phyloP scores from a whole-genome alignment of 768 basidiomycete genomes.

The Cystobasidium onofrii region DNA sequence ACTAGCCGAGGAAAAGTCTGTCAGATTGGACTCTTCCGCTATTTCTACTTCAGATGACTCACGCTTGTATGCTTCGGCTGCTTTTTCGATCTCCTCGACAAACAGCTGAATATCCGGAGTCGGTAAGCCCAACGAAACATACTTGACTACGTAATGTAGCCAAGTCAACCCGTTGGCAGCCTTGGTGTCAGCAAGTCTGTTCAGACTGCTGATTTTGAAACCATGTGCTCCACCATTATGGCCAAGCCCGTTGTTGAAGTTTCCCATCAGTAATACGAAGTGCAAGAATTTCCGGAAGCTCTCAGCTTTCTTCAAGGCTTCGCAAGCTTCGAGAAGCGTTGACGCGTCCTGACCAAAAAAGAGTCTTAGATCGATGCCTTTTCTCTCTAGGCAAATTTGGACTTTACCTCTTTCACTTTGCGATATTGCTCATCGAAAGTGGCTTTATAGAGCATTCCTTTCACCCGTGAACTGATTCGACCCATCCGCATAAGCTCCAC shows the following conservation, averaged over 20 bases:
- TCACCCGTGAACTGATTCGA: constrained; percentile 72
- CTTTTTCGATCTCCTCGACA: constrained; percentile 75
- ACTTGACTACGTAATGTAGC: constrained; percentile 85
- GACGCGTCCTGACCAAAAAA: constrained; percentile 59
- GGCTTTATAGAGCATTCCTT: constrained; percentile 89
- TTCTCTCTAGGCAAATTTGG: not conserved
- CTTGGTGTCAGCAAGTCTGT: constrained; percentile 98
- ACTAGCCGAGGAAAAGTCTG: constrained; percentile 50
- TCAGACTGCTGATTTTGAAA: constrained; percentile 94
- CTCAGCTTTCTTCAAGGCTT: constrained; percentile 68
- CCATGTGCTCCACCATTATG: constrained; percentile 94
- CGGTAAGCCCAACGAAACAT: constrained; percentile 70
- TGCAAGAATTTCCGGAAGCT: constrained; percentile 72
- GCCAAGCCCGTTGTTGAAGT: constrained; percentile 96
- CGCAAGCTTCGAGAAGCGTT: constrained; percentile 71
- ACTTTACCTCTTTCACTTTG: constrained; percentile 4
- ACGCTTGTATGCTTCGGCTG: constrained; percentile 90
- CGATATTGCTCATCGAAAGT: constrained; percentile 67
- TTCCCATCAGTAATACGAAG: constrained; percentile 90
- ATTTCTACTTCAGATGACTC: constrained; percentile 33
- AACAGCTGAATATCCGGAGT: constrained; percentile 70
- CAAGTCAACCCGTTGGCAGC: constrained; percentile 88
- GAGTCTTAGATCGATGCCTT: not conserved
- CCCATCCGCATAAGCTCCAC: constrained; percentile 93
- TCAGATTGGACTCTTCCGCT: constrained; percentile 26